Base-by-base conservation (phyloP, 1,284 basidiomycete species). In the Moesziomyces antarcticus region DNA sequence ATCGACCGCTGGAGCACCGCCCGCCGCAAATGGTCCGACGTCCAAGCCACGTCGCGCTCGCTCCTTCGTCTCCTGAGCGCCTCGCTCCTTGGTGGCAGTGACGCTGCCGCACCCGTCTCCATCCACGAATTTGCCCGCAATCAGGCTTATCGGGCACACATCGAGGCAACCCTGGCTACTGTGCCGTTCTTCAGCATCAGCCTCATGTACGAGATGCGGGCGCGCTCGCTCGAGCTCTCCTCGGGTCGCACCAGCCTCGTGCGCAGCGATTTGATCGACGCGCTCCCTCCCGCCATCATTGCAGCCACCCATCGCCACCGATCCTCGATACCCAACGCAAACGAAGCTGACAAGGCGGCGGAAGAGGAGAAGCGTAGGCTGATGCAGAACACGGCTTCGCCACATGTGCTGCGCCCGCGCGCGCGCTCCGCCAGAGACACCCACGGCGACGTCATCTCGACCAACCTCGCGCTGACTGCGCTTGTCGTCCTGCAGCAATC, bases 191-290 rank as follows among this genome's bases (percentile, higher is more conserved):
- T 74, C 64, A 68, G 62, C 49, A 66, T 74, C 35, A 50, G 54
- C 21, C 45, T 74, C n/a, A 69, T 74, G 71, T 53, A 48, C 49
- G 57, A 74, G 43, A 69, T 74, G 61, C 65, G 71, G 2, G 71
- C 65, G 2, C 50, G 50, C 0, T 14, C 51, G 2, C 41, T 73
- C 37, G 42, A 62, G 20, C 49, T 70, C 4, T 44, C 51, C 24
- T 25, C 46, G 3, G 33, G 25, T n/a, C 25, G 46, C 5, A 33
- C 42, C 25, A 37, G 49, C 24, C 41, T 67, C 0, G 37, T 72
- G 35, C 42, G 59, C 13, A 20, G 27, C 10, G 69, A 72, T 22
- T 24, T 72, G 21, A 41, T 73, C 11, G 58, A 55, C 0, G 14
- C 24, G 1, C 55, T 73, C 2, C 71, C 71, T 1, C 51, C 65